Evolutionary conservation across 805 yeast species (phyloP).

Genomic region (Sugiyamaella lignohabitans): DNA sequence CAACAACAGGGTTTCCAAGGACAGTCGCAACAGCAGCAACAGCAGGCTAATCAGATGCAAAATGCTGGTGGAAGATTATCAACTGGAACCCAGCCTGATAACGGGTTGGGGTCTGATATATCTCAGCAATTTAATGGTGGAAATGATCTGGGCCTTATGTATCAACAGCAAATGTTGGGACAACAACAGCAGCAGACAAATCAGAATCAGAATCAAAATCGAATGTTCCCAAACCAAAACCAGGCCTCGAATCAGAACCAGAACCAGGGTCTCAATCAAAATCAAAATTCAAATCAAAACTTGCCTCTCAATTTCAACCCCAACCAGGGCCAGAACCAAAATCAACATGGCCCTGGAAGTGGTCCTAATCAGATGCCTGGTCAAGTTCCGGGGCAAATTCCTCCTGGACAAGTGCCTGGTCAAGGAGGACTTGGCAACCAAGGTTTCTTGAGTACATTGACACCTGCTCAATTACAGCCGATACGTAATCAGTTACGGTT

Average conservation of each 20-base stretch:
- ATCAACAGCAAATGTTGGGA: not conserved
- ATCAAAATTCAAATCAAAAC: constrained; percentile 7
- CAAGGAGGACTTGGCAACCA: too few species aligned
- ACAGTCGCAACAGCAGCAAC: constrained; percentile 27
- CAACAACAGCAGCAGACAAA: constrained; percentile 12
- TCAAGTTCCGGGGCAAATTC: too few species aligned
- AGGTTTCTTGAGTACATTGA: constrained; percentile 5
- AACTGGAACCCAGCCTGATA: constrained; percentile 17
- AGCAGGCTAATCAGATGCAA: constrained; percentile 2
- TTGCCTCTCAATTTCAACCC: constrained; percentile 5
- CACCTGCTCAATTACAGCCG: not conserved
- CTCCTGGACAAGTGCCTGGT: too few species aligned
- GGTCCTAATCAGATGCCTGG: not conserved
- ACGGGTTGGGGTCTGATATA: constrained; percentile 16
- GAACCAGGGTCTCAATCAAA: constrained; percentile 11
- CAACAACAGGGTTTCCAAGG: constrained; percentile 17
- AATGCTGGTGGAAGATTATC: constrained; percentile 11
- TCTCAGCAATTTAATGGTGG: constrained; percentile 21
- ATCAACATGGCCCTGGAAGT: too few species aligned
- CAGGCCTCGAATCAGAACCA: constrained; percentile 1
- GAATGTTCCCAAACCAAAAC: too few species aligned
- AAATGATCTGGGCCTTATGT: constrained; percentile 7
- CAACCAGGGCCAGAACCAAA: constrained; percentile 6
- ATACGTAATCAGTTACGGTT: not conserved
- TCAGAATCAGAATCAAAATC: not conserved